Conservation (phyloP, 2,329 filamentous ascomycete genomes). For the Diaporthe sp. region DNA sequence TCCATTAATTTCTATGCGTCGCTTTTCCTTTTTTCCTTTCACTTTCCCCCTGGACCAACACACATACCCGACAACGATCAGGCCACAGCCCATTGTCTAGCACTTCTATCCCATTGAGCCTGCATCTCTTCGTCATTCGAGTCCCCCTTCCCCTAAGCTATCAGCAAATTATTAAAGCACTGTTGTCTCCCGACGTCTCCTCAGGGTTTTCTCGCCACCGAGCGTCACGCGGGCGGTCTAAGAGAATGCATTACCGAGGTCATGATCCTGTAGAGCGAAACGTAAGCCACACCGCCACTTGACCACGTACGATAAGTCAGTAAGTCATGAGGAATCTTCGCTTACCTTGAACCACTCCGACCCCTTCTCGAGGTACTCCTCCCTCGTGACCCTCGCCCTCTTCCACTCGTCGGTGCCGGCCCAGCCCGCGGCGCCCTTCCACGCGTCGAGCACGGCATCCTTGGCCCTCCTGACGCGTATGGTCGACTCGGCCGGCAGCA, state of each 20-base stretch:
- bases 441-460: slow-evolving; percentile 88
- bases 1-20: background rate
- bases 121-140: background rate
- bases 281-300: slow-evolving; percentile 32
- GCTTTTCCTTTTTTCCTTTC: background rate
- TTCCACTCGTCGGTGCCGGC: slow-evolving; percentile 73
- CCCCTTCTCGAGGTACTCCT: slow-evolving; percentile 93
- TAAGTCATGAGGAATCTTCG: slow-evolving; percentile 36
- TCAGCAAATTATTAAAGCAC: background rate
- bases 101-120: background rate
- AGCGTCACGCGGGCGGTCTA: slow-evolving; percentile 31
- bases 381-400: slow-evolving; percentile 77
- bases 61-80: background rate
- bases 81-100: background rate
- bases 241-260: slow-evolving; percentile 70
- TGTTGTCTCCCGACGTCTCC: background rate
- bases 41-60: background rate
- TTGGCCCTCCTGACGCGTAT: slow-evolving; percentile 80
- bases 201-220: background rate
- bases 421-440: slow-evolving; percentile 94
- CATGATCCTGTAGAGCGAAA: slow-evolving; percentile 67
- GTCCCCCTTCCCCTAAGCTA: background rate
- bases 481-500: slow-evolving; percentile 77
- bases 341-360: slow-evolving; percentile 90
- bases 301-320: background rate